Conservation (phyloP, 2,329 filamentous ascomycete species). For the Nothophoma quercina region DNA sequence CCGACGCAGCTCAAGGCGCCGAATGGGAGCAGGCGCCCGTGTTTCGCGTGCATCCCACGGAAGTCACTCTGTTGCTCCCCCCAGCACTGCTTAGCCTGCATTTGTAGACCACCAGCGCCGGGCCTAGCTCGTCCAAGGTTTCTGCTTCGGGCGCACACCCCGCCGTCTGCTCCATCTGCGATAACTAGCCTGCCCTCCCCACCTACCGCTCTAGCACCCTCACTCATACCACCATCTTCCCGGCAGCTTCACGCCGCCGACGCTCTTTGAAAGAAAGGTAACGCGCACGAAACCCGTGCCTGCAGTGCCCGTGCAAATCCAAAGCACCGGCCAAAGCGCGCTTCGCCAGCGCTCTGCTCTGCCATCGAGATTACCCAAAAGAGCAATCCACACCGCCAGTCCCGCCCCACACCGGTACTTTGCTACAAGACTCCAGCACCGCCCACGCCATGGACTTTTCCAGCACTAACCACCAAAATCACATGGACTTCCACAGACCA, state of each 20-base stretch:
- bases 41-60: constrained; percentile 20
- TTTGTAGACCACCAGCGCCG: too few species aligned
- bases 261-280: too few species aligned
- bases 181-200: constrained; percentile 38
- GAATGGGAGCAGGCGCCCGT: constrained; percentile 29
- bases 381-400: constrained; percentile 51
- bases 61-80: constrained; percentile 8
- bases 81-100: constrained; percentile 5
- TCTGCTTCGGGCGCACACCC: constrained; percentile 16
- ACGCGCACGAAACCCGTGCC: background rate
- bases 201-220: constrained; percentile 22
- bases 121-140: constrained; percentile 9
- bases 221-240: constrained; percentile 19
- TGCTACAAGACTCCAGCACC: constrained; percentile 42
- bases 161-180: constrained; percentile 20
- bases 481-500: constrained; percentile 50
- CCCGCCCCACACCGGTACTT: constrained; percentile 50
- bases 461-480: constrained; percentile 28
- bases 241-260: background rate
- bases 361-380: constrained; percentile 42
- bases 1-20: constrained; percentile 45
- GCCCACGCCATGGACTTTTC: constrained; percentile 48
- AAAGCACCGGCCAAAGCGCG: constrained; percentile 5
- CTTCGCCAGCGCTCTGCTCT: constrained; percentile 18
- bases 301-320: constrained; percentile 6